Base-by-base conservation (phyloP, 2,329 filamentous ascomycete genomes). In the Tetracladium maxilliforme region DNA sequence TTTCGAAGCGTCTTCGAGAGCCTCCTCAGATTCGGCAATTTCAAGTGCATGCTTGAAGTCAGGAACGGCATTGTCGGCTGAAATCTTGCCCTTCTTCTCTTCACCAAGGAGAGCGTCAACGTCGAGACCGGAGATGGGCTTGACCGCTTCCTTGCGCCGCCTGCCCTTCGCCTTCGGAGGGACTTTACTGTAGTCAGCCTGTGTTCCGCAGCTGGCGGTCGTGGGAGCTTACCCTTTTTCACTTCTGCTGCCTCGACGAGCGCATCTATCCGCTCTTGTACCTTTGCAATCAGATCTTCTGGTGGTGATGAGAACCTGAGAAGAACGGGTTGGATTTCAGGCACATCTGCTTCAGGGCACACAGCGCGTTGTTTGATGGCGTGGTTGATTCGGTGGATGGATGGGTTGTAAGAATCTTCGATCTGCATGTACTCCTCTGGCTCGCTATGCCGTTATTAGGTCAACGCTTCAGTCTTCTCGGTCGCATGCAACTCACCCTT, bases 51-150 rank as follows among this genome's bases (percentile, higher is more conserved):
- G 82, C 44, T 86, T 92, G 65, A 93, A 94, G 31, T 87, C 81
- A 0, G 90, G 84, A 5, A 95, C 71, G 2, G 86, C 71, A 34
- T 95, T 95, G 7, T 76, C 64, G 0, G 65, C 46, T 7, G 69
- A 64, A 29, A 79, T 72, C 28, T 52, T 54, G 32, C 49, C 50
- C 15, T 52, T 53, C 23, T 61, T 67, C 28, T 65, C 57, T 30
- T 60, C 54, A 22, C 66, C 64, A n/a, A 95, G 70, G 3, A 95
- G 67, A 5, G 71, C 72, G 31, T 86, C 78, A 19, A 95, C 66
- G 39, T 95, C 80, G 20, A 98, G 72, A 12, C 86, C 86, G 0
- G 87, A 95, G 7, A 93, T 67, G 0, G 90, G 90, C 39, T 87
- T 87, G 30, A 77, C 65, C 1, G 64, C 52, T 16, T 92, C 73